Evolutionary conservation across 139 green algal species (phyloP), one percentile per base, ranked within the genome.

Genomic region (Closterium sp.): DNA sequence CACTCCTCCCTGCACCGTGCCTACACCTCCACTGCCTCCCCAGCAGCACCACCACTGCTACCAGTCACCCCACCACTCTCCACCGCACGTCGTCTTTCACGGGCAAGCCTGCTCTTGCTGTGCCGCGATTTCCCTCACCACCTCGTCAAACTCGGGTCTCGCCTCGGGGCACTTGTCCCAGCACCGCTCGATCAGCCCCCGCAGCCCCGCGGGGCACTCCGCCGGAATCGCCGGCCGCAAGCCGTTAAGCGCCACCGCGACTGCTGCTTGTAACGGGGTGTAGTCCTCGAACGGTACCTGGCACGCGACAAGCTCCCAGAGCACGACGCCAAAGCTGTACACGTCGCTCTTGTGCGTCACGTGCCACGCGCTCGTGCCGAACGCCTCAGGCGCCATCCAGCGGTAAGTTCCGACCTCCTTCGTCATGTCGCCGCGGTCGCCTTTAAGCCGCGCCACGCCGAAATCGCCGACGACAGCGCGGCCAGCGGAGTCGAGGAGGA

Each of bases 311-410:
- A 99, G 96, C 96, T 99, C 97, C 97, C 97, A 98, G 87, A 99
- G 38, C 84, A 98, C 94, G n/a, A 99, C 96, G n/a, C 94, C 97
- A 93, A 97, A 98, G 30, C 94, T 97, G 93, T 98, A 99, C 55
- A 98, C 96, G 93, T 99, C 97, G 25, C 88, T 91, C 93, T 97
- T 97, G 43, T 95, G 88, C 38, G 96, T 89, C 35, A 89, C 87
- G 28, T 34, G 34, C 87, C 30, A 34, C 92, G 93, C 99, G 96
- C 92, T 97, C 96, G 96, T 99, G 97, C 95, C 97, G 69, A 99
- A 99, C n/a, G 34, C 98, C 94, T 99, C 98, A 3, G 98, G 98
- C 8, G 98, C 98, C 98, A 99, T 99, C 98, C 98, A 99, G 35
- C 98, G 95, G 95, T 99, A 99, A 0, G 98, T 99, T 6, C 98